A percentile compares a stretch with the other conserved stretches of the same genome.
Conservation (phyloP, 257 asterid genomes). For the Gentiana macrophylla region DNA sequence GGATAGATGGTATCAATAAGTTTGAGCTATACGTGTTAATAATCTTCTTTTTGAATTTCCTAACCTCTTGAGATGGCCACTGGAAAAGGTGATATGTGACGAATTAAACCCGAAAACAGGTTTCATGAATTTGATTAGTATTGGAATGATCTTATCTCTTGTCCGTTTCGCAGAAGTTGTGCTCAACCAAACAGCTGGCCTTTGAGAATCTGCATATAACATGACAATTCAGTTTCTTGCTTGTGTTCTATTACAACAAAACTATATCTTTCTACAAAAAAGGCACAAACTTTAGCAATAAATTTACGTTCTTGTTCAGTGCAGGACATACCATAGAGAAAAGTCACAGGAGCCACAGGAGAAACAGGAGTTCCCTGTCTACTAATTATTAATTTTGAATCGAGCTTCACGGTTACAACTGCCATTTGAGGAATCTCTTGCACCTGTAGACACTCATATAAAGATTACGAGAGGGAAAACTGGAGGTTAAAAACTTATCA, state of each 20-base stretch:
- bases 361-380: conserved; percentile 79
- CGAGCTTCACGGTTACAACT: conserved; percentile 55
- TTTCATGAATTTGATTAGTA: conserved; percentile 59
- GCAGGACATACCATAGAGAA: conserved; percentile 63
- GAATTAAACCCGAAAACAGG: conserved; percentile 83
- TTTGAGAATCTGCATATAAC: conserved; percentile 46
- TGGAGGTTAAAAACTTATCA: not conserved
- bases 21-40: not conserved
- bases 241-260: not conserved
- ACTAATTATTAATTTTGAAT: conserved; percentile 43
- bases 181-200: conserved; percentile 73
- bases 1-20: too few relatives aligned
- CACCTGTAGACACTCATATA: conserved; percentile 31
- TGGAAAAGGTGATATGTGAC: conserved; percentile 47
- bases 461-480: not conserved
- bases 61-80: conserved; percentile 71
- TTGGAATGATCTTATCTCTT: conserved; percentile 38
- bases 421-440: conserved; percentile 42
- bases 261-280: not conserved
- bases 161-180: conserved; percentile 55
- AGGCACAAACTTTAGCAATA: not conserved
- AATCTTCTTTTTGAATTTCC: not conserved
- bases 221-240: not conserved
- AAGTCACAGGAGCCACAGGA: conserved; percentile 65
- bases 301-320: not conserved